Base-by-base conservation (phyloP, 2,329 filamentous ascomycete genomes). In the Fusarium nanum region DNA sequence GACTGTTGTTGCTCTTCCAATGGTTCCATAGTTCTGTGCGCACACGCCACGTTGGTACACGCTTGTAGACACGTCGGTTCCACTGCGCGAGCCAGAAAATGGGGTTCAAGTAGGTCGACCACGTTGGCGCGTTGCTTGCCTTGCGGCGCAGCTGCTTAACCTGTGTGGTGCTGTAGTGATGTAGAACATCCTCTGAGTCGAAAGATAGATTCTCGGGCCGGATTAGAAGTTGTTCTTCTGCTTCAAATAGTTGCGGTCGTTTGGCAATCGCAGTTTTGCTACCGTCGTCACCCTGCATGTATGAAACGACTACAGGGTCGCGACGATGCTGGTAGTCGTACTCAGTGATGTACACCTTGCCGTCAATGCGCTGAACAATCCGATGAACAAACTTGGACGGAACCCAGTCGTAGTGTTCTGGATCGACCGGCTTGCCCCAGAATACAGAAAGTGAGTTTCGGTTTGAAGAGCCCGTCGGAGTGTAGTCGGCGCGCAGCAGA, bases 321-420 rank as follows among this genome's bases (percentile, higher is more conserved):
- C 68, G 63, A 28, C 68, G 63, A 20, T 71, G 68, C 32, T 64
- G 56, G 23, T 70, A 71, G 34, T 71, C 62, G 50, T 68, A 71
- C 18, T 67, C 53, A 27, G 62, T 71, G 4, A 59, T 50, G 30
- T 64, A 70, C 14, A 40, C 27, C 44, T 56, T 64, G 5, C 63
- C 52, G 23, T 49, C 49, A 3, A 70, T 59, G 13, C 37, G 57
- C 28, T 70, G 61, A 13, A 60, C 22, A 10, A 71, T 71, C 9
- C 60, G 60, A 18, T 65, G 62, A 3, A 71, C 47, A 20, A 61
- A 58, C 22, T 61, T 60, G 1, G 67, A 70, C 2, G 68, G 68
- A 7, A 67, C 60, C 68, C 68, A 71, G 44, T 62, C 66, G 28
- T 70, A 71, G 32, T 55, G 47, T 1, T 71, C 68, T n/a, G 52